Conservation (phyloP, 2,329 filamentous ascomycete genomes). For the Trichoderma atrobrunneum region DNA sequence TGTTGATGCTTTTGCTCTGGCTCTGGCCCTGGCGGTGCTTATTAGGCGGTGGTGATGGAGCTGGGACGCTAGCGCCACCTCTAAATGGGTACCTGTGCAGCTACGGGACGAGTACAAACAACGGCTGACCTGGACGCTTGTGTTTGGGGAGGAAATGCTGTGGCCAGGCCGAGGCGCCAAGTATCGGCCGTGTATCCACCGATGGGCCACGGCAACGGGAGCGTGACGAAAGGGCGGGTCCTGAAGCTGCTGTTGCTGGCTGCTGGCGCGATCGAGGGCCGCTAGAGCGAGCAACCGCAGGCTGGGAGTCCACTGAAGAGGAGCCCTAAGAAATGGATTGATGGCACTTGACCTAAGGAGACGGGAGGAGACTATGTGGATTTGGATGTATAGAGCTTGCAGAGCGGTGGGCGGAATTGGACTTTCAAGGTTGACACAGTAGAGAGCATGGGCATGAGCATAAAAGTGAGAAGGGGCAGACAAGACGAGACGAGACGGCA, state of each 20-base stretch:
- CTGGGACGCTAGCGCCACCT: conserved; percentile 17
- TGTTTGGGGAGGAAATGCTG: background rate
- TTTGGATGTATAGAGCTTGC: background rate
- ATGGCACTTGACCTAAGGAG: background rate
- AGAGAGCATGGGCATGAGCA: background rate
- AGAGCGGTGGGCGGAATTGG: background rate
- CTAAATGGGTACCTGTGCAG: conserved; percentile 5
- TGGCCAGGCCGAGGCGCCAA: background rate
- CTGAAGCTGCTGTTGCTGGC: background rate
- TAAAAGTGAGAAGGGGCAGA: background rate
- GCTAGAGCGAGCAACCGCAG: background rate
- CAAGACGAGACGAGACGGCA: background rate
- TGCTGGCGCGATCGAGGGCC: conserved; percentile 1
- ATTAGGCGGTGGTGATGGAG: conserved; percentile 17
- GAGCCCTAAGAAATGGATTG: background rate
- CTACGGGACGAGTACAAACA: background rate
- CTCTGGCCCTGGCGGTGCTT: background rate
- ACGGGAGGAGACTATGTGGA: background rate
- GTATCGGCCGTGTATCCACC: background rate
- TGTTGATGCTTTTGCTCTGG: conserved; percentile 12
- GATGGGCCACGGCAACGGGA: conserved; percentile 17
- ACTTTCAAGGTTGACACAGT: background rate
- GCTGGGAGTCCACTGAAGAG: background rate
- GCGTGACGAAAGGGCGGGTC: conserved; percentile 18
- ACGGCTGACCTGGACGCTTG: background rate